Base-by-base conservation (phyloP, 768 basidiomycete genomes). In the Porpolomopsis calyptriformis region DNA sequence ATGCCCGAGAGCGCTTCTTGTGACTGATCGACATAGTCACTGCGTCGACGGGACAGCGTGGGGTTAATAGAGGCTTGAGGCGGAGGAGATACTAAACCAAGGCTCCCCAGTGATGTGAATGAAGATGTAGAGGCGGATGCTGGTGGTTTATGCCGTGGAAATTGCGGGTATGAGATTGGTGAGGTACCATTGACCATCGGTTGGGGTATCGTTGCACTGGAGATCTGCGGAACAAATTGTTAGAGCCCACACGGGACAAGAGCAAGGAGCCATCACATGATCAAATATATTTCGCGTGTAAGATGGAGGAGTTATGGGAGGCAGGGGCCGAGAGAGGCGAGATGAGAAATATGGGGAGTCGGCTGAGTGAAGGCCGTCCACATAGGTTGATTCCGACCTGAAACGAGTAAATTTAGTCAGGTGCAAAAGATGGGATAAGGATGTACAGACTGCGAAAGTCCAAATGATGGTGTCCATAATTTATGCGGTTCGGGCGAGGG, bases 61-160 rank as follows among this genome's bases (percentile, higher is more conserved):
- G 82, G 79, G 53, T 88, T 88, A 51, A 90, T 80, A 23, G 90
- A 88, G 8, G 87, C 88, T 60, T 79, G 82, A 1, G 91, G 90
- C 9, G 88, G 91, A 0, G 84, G 73, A 0, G 85, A 68, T 24
- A 77, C 72, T 47, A 64, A 65, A 52, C 59, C 62, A 49, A 72
- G 72, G 27, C 59, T 52, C 24, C 63, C 56, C 39, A 70, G 50
- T 8, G 71, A 56, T 47, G 62, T 56, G 55, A 71, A 69, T 22
- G 72, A 64, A 1, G 71, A 69, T 50, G 47, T 46, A 49, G 40
- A 51, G 14, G 53, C 34, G 26, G 59, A 51, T 11, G 51, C 52
- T 41, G 55, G 44, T 27, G 70, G 59, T 41, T 64, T 53, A 38
- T 63, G 61, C 8, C 61, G 65, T n/a, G 67, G 45, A 50, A 74